Percentiles rank a stretch among this genome's conserved stretches.
Evolutionary conservation across 2,329 filamentous ascomycete genomes (phyloP).

Genomic region (Epichloe gansuensis): DNA sequence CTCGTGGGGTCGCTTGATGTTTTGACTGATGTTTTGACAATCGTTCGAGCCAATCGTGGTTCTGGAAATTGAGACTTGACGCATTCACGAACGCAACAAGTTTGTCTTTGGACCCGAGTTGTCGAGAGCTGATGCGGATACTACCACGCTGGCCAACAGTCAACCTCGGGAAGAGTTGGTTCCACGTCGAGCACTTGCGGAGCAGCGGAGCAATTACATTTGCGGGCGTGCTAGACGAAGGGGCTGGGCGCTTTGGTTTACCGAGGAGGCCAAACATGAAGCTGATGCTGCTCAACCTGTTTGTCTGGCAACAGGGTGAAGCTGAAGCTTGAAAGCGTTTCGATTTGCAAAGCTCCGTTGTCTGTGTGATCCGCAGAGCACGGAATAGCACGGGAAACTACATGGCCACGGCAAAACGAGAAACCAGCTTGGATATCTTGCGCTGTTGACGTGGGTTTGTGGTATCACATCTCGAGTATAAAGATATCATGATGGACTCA

Average conservation of each 20-base stretch:
- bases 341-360: not conserved
- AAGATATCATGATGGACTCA: slow-evolving; percentile 1
- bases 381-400: not conserved
- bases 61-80: not conserved
- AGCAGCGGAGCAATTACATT: not conserved
- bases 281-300: not conserved
- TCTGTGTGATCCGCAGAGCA: not conserved
- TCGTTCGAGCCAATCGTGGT: not conserved
- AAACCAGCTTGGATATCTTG: not conserved
- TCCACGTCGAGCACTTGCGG: not conserved
- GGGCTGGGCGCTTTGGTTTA: not conserved
- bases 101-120: not conserved
- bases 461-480: slow-evolving; percentile 3
- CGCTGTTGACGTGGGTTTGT: not conserved
- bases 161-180: not conserved
- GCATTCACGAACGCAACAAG: not conserved
- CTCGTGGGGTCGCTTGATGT: not conserved
- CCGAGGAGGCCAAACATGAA: not conserved
- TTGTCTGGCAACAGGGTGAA: not conserved
- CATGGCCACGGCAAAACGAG: not conserved
- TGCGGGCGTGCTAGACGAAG: not conserved
- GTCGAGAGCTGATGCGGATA: not conserved
- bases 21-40: slow-evolving; percentile 2
- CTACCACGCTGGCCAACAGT: not conserved
- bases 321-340: not conserved